Conservation (phyloP, 2,329 filamentous ascomycete genomes). For the Bipolaris victoriae region DNA sequence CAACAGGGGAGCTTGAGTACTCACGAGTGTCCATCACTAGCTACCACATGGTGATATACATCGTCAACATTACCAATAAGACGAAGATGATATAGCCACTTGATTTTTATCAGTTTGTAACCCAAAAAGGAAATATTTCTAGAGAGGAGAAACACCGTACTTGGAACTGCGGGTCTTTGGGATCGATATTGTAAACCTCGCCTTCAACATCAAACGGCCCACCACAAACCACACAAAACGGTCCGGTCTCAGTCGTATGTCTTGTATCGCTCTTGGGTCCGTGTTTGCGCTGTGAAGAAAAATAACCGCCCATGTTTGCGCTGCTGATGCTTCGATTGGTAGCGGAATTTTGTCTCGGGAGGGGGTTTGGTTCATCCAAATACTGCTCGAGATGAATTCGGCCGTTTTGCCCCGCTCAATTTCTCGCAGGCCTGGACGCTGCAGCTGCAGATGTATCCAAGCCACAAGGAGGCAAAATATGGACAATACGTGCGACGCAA, state of each 20-base stretch:
- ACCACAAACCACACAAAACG: conserved; percentile 38
- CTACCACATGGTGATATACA: conserved; percentile 18
- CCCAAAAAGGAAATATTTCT: background rate
- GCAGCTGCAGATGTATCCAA: background rate
- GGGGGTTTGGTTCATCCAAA: background rate
- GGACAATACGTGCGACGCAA: background rate
- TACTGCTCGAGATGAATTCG: conserved; percentile 2
- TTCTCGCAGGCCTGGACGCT: conserved; percentile 2
- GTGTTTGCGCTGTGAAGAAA: conserved; percentile 17
- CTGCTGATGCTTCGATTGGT: background rate
- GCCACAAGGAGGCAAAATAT: background rate
- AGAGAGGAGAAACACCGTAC: conserved; percentile 10
- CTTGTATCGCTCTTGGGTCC: conserved; percentile 26
- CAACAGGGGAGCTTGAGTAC: background rate
- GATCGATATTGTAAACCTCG: conserved; percentile 29
- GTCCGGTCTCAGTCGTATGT: conserved; percentile 29
- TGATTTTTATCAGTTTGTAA: background rate
- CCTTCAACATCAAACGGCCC: conserved; percentile 34
- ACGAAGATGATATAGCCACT: conserved; percentile 37
- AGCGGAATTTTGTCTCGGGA: background rate
- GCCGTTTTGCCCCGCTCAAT: conserved; percentile 1
- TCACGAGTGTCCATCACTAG: conserved; percentile 13
- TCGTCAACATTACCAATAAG: conserved; percentile 25
- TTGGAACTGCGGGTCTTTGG: conserved; percentile 25
- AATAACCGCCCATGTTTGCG: conserved; percentile 20